These are phyloP conservation scores for Entomortierella lignicola DNA, from an alignment of 192 early-diverging fungal species.

Conservation along the genomic window DNA sequence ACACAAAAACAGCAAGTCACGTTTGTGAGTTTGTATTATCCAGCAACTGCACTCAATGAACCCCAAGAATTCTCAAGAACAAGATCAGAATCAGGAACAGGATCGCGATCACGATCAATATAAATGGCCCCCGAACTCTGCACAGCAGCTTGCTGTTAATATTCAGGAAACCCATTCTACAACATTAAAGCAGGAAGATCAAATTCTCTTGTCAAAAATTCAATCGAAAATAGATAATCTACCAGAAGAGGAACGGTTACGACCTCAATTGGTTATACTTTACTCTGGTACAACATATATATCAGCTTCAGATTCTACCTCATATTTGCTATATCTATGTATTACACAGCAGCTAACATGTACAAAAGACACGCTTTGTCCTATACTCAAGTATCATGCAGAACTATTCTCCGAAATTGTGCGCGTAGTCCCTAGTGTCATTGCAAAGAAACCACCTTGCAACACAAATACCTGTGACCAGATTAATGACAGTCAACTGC, in stretches of 20 bases:
- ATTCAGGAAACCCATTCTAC: background rate
- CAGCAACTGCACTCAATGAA: too few relatives aligned
- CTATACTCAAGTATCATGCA: slow-evolving; percentile 36
- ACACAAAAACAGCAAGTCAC: too few relatives aligned
- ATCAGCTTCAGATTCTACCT: background rate
- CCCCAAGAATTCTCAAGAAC: too few relatives aligned
- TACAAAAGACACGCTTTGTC: slow-evolving; percentile 30
- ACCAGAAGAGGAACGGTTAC: slow-evolving; percentile 4
- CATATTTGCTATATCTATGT: too few relatives aligned
- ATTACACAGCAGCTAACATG: background rate
- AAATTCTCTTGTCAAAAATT: slow-evolving; percentile 5
- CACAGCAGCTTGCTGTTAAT: background rate
- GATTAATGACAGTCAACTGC: background rate
- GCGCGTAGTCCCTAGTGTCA: slow-evolving; percentile 15
- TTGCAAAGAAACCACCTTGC: background rate
- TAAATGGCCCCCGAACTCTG: background rate
- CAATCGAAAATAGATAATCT: slow-evolving; percentile 18
- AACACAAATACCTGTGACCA: background rate
- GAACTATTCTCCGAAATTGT: slow-evolving; percentile 35
- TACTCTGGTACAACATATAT: slow-evolving; percentile 17
- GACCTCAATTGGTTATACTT: slow-evolving; percentile 11
- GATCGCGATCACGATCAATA: background rate
- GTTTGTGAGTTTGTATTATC: too few relatives aligned
- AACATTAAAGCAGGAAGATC: background rate
- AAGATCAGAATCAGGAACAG: too few relatives aligned